These are phyloP conservation scores for Pythium dissimile DNA, from an alignment of 352 stramenopile genomes.

Conservation along the genomic window DNA sequence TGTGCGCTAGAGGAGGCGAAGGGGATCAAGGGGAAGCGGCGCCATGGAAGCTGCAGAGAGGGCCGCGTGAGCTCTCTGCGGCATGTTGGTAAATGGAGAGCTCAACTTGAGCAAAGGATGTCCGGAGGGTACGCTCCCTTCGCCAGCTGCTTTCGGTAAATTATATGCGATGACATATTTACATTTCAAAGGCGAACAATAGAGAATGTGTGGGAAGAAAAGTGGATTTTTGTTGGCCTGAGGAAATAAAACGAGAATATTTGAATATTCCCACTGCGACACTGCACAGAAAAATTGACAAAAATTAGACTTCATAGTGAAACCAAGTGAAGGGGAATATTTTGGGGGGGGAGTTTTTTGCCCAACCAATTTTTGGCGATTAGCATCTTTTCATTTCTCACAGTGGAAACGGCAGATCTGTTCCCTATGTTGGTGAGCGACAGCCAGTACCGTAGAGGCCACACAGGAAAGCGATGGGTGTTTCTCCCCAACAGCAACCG, in stretches of 20 bases:
- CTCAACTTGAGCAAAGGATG: background rate
- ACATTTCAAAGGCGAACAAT: background rate
- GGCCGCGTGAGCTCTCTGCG: background rate
- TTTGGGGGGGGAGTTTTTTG: background rate
- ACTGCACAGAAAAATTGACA: slow-evolving; percentile 6
- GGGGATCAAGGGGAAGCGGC: too few species aligned
- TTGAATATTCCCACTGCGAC: slow-evolving; percentile 9
- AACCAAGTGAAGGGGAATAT: slow-evolving; percentile 1
- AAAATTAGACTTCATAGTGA: slow-evolving; percentile 2
- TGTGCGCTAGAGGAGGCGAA: background rate
- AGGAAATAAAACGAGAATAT: background rate
- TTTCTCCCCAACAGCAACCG: too few species aligned
- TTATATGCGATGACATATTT: slow-evolving; percentile 7
- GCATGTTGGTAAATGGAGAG: slow-evolving; percentile 16
- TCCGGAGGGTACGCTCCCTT: slow-evolving; percentile 13
- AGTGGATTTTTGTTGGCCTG: slow-evolving; percentile 3
- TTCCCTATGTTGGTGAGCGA: background rate
- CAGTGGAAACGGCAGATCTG: background rate
- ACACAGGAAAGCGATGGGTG: too few species aligned
- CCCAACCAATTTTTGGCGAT: background rate
- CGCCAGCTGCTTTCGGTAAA: slow-evolving; percentile 14
- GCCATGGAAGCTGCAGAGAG: background rate
- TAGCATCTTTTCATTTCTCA: background rate
- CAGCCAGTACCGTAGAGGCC: too few species aligned
- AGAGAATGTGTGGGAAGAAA: background rate